Base-by-base conservation (phyloP, 371 early-diverging fungal species). In the Mortierella sp. region DNA sequence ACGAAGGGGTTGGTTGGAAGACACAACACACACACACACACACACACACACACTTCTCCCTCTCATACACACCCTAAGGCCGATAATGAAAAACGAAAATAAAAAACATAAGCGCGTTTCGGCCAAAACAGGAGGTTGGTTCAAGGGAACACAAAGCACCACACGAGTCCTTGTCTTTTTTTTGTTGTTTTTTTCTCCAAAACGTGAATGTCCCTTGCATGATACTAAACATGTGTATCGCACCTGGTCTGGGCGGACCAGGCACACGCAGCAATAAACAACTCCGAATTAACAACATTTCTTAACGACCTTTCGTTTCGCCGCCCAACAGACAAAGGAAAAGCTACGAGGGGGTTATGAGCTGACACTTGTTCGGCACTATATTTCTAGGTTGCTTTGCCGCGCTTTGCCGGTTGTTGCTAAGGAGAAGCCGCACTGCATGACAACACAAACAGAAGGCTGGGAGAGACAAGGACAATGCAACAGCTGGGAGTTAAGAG, bases 181-280 rank as follows among this genome's bases (percentile, higher is more conserved):
- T 31, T 38, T 63, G 34, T 21, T 65, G 7, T 21, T 19, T 65
- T 6, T 21, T 19, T 34, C 34, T 16, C 21, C 28, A 58, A 28
- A 58, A 42, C 42, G 4, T 42, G 68, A 68, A 68, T 19, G 34
- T 68, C 68, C 44, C 44, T 68, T 68, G 42, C 68, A 68, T 68
- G 42, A 2, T 19, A 24, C 21, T 34, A 68, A 42, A 42, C 68
- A 68, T 68, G 68, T 68, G 68, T 68, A 68, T 63, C 34, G 7
- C 4, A 26, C 34, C 7, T 55, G 55, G 55, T 55, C 55, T 55
- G 55, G 55, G 55, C 55, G 55, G 1, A 16, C 16, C 19, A 21
- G 16, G 24, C 21, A 58, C 28, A 68, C 44, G 14, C 9, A 9
- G 63, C 63, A 38, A 38, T 38, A 38, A n/a, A n/a, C 55, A n/a